A percentile compares a stretch with the other conserved stretches of the same genome.
These are phyloP conservation scores for Sugiyamaella paludigena DNA, from an alignment of 1,139 yeast species.

Conservation along the genomic window DNA sequence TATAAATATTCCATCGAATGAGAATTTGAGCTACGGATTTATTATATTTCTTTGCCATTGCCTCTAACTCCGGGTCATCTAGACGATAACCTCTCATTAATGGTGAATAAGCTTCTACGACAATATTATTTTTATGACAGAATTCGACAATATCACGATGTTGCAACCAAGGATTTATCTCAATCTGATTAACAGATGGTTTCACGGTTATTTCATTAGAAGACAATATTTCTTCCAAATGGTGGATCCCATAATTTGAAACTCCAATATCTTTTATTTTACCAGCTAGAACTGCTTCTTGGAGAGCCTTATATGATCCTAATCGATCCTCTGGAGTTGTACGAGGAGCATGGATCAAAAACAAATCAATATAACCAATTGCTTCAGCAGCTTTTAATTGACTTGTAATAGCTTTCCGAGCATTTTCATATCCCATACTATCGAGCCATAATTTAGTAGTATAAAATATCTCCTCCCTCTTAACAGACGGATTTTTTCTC, in stretches of 20 bases:
- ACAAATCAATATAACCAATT: conserved; percentile 48
- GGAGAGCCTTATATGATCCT: conserved; percentile 45
- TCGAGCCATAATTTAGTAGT: conserved; percentile 37
- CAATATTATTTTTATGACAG: conserved; percentile 50
- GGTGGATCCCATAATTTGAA: conserved; percentile 44
- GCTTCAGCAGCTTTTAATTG: conserved; percentile 51
- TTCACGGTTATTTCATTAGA: conserved; percentile 41
- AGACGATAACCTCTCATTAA: conserved; percentile 60
- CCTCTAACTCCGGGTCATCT: conserved; percentile 24
- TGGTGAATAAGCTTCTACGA: conserved; percentile 70
- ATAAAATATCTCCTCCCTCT: conserved; percentile 39
- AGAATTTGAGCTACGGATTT: conserved; percentile 46
- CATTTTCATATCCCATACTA: conserved; percentile 11
- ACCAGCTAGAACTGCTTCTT: conserved; percentile 41
- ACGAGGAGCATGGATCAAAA: conserved; percentile 42
- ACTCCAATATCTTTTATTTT: conserved; percentile 43
- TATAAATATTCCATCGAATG: conserved; percentile 42
- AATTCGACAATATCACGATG: conserved; percentile 54
- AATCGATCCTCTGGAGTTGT: conserved; percentile 32
- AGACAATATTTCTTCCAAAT: conserved; percentile 40
- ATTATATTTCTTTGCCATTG: conserved; percentile 35
- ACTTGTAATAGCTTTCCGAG: conserved; percentile 34
- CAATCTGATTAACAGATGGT: conserved; percentile 54
- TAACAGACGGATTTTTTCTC: conserved; percentile 46
- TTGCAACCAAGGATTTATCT: conserved; percentile 60